Evolutionary conservation across 352 stramenopile species (phyloP).

Genomic region (Plasmopara muralis): DNA sequence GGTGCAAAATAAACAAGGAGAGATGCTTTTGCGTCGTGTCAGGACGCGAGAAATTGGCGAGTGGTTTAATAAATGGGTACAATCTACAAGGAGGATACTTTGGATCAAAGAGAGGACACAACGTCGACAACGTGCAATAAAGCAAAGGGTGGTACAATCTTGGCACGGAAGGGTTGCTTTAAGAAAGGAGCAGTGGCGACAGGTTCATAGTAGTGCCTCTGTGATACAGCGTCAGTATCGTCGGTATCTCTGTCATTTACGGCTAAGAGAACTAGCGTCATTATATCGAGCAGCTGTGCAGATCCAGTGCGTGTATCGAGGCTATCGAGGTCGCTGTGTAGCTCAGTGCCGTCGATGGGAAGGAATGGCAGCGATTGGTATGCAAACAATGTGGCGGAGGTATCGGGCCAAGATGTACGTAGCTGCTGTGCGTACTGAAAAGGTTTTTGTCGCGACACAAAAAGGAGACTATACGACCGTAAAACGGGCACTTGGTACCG

Average conservation of each 20-base stretch:
- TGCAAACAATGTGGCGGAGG: conserved; percentile 60
- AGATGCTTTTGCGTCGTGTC: conserved; percentile 32
- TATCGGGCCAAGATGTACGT: conserved; percentile 34
- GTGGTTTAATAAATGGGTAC: conserved; percentile 31
- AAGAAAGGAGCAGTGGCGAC: conserved; percentile 25
- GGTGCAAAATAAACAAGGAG: conserved; percentile 24
- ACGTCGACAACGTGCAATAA: conserved; percentile 6
- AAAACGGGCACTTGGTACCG: conserved; percentile 42
- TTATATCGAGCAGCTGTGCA: conserved; percentile 38
- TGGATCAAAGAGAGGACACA: conserved; percentile 32
- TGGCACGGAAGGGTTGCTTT: too few relatives aligned
- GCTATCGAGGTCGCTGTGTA: conserved; percentile 31
- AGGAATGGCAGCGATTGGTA: conserved; percentile 26
- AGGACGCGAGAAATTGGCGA: conserved; percentile 11
- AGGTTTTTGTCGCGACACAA: conserved; percentile 58
- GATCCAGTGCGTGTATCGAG: conserved; percentile 58
- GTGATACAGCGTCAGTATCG: conserved; percentile 70
- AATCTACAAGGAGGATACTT: conserved; percentile 13
- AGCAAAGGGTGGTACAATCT: not conserved
- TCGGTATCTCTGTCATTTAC: conserved; percentile 39
- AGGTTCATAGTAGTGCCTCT: conserved; percentile 33
- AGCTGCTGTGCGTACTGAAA: conserved; percentile 34
- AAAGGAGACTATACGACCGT: conserved; percentile 72
- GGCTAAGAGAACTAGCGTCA: conserved; percentile 33
- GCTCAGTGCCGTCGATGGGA: conserved; percentile 36